These are phyloP conservation scores for Blastocystis sp. DNA, from an alignment of 352 stramenopile species.

Conservation along the genomic window DNA sequence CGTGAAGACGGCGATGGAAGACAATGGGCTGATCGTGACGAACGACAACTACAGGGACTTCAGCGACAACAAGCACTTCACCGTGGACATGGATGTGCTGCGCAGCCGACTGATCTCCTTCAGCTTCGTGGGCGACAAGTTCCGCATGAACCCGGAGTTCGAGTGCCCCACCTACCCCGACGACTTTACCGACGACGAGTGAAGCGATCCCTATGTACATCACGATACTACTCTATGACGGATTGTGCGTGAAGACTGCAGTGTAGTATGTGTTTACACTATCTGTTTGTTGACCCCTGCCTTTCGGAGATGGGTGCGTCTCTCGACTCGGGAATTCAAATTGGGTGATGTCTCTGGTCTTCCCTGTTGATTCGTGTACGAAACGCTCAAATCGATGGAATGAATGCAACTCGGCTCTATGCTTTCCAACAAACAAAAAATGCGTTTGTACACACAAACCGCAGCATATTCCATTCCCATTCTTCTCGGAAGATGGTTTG, in stretches of 20 bases:
- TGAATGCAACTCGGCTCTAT: too few species aligned
- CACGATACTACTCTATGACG: too few species aligned
- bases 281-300: not conserved
- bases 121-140: conserved; percentile 80
- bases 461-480: too few species aligned
- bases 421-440: too few species aligned
- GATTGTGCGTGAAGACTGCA: not conserved
- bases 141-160: conserved; percentile 81
- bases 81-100: conserved; percentile 78
- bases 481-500: too few species aligned
- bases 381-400: too few species aligned
- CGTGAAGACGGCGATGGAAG: conserved; percentile 80
- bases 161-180: conserved; percentile 71
- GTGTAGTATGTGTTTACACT: not conserved
- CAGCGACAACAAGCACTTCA: conserved; percentile 77
- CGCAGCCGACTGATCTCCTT: conserved; percentile 79
- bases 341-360: too few species aligned
- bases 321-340: too few species aligned
- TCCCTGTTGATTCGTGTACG: too few species aligned
- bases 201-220: too few species aligned
- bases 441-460: too few species aligned
- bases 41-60: conserved; percentile 82
- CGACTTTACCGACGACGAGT: not conserved
- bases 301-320: too few species aligned
- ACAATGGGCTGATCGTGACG: conserved; percentile 80